phyloP scores from a whole-genome alignment of 306 rosid species.

The Acacia confusa region DNA sequence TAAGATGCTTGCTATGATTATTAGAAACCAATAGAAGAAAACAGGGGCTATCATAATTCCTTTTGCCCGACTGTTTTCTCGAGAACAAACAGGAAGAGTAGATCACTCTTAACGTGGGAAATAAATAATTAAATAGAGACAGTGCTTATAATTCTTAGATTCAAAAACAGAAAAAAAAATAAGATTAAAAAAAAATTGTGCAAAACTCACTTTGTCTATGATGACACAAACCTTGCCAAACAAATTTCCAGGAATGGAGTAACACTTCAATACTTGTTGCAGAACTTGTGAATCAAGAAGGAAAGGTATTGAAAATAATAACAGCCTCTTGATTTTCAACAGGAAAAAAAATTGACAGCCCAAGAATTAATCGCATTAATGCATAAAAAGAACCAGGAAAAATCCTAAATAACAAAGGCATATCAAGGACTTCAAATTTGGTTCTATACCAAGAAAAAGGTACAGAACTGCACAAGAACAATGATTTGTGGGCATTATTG shows the following conservation, averaged over 20 bases:
- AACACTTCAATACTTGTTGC: constrained; percentile 75
- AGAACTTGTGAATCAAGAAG: constrained; percentile 60
- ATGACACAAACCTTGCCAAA: constrained; percentile 94
- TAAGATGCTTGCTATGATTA: not conserved
- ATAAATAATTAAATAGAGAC: constrained; percentile 25
- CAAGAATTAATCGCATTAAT: constrained; percentile 13
- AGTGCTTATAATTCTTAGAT: not conserved
- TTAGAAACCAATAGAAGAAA: not conserved
- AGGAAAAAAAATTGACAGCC: not conserved
- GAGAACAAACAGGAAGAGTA: constrained; percentile 11
- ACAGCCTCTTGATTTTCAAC: not conserved
- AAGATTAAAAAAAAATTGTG: not conserved
- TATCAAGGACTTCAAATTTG: constrained; percentile 17
- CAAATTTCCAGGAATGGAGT: constrained; percentile 66
- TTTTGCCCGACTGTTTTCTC: constrained; percentile 18
- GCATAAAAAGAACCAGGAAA: constrained; percentile 6
- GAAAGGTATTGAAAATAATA: not conserved
- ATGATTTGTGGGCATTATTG: constrained; percentile 5
- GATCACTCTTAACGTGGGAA: constrained; percentile 15
- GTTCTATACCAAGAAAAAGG: not conserved
- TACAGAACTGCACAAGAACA: constrained; percentile 3
- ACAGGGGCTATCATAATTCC: constrained; percentile 2
- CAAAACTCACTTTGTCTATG: constrained; percentile 83
- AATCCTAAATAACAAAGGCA: constrained; percentile 30
- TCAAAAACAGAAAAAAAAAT: not conserved